A percentile compares a stretch with the other conserved stretches of the same genome.
Evolutionary conservation across 345 rosid genomes (phyloP).

Genomic region (Pugionium dolabratum): DNA sequence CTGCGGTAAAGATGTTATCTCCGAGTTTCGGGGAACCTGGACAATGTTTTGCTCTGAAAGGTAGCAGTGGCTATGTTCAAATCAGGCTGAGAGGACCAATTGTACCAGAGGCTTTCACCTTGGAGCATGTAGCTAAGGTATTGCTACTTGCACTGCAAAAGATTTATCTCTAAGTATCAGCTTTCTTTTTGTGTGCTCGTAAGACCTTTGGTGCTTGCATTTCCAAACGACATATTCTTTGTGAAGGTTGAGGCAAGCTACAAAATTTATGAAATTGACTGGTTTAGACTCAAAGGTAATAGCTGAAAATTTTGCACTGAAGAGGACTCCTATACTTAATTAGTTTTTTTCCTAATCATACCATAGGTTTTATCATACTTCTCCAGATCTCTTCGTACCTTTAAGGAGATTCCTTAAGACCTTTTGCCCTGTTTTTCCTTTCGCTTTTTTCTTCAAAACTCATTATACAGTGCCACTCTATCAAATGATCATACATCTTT

Average conservation of each 20-base stretch:
- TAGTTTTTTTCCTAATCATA: not conserved
- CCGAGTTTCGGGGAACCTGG: constrained; percentile 99
- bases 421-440: not conserved
- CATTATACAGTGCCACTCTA: not conserved
- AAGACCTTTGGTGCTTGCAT: not conserved
- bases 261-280: not conserved
- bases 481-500: not conserved
- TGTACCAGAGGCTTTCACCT: constrained; percentile 78
- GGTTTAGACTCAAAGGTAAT: not conserved
- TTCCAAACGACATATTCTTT: not conserved
- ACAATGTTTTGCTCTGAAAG: constrained; percentile 86
- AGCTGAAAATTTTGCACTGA: not conserved
- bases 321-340: not conserved
- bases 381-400: not conserved
- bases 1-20: constrained; percentile 71
- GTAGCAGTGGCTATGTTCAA: constrained; percentile 72
- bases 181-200: constrained; percentile 8
- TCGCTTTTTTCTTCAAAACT: not conserved
- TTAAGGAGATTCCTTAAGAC: not conserved
- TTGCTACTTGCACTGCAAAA: constrained; percentile 21
- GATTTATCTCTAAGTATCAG: not conserved
- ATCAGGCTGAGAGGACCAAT: constrained; percentile 72
- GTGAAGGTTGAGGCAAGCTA: not conserved
- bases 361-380: not conserved
- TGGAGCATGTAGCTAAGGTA: constrained; percentile 97